Evolutionary conservation across 1,284 basidiomycete species (phyloP), one percentile per base, ranked within the genome.

Genomic region (Amylostereum areolatum): DNA sequence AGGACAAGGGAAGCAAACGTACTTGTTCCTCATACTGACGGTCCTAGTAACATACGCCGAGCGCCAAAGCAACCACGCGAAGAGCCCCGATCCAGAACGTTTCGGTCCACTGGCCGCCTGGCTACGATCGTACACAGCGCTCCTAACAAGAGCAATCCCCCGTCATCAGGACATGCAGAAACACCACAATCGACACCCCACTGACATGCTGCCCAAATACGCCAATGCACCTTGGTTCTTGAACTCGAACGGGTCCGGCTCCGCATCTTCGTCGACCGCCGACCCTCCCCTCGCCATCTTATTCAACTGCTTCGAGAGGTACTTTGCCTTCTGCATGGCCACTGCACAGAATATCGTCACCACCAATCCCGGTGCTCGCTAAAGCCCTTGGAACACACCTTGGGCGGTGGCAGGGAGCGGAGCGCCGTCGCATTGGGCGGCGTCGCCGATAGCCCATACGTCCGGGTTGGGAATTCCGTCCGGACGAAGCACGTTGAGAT

Each of bases 401-500:
- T 92, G 89, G 12, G 89, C 88, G 25, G 89, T 91, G 1, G 93
- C 91, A 5, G 93, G 92, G 3, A 94, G 73, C 31, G 77, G 71
- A 9, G 78, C 75, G 51, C 76, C 73, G 25, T 75, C 70, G 34
- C 86, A 78, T 30, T 73, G 76, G 2, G 82, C 78, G 46, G 86
- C 83, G 62, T 95, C 92, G 4, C 92, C 92, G 48, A 94, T 85
- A 10, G 84, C 90, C 71, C 82, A 92, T 2, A 94, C 83, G 60
- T 91, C 81, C 24, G 80, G 73, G 59, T 92, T 77, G 18, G 80
- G 67, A 29, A 73, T 70, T 9, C 78, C 80, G 56, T 85, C 77
- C 34, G 64, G 60, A 62, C 67, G 72, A 43, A 90, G 63, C 7
- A 83, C 74, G 48, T 83, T 80, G 32, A 90, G 71, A 50, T 80